A percentile compares a stretch with the other conserved stretches of the same genome.
phyloP scores from a whole-genome alignment of 768 basidiomycete genomes.

The Tulasnella sp. region DNA sequence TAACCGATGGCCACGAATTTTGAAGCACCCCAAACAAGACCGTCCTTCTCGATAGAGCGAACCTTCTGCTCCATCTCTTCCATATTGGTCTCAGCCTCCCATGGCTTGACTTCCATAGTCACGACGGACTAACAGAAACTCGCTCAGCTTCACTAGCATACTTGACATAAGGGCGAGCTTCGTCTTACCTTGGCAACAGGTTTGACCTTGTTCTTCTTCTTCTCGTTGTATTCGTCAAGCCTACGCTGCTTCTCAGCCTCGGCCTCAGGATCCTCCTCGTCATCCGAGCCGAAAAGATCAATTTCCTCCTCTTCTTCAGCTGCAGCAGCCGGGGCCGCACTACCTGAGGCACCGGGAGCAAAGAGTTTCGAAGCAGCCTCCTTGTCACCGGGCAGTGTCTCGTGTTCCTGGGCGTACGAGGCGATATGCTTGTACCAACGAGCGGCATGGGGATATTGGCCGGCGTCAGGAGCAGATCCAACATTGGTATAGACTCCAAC shows the following conservation, averaged over 20 bases:
- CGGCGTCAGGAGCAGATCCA: conserved; percentile 58
- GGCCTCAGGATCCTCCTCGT: conserved; percentile 78
- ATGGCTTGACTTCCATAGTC: conserved; percentile 96
- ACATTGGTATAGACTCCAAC: conserved; percentile 86
- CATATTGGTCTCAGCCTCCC: conserved; percentile 99
- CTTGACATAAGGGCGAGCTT: not conserved
- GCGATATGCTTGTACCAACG: conserved; percentile 96
- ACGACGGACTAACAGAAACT: conserved; percentile 76
- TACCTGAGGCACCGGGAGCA: conserved; percentile 44
- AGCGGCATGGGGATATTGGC: conserved; percentile 65
- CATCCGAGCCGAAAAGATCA: conserved; percentile 84
- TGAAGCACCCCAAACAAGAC: conserved; percentile 93
- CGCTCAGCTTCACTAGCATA: not conserved
- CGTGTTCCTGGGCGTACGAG: conserved; percentile 77
- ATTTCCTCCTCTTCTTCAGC: conserved; percentile 69
- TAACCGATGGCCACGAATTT: conserved; percentile 91
- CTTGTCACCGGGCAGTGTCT: conserved; percentile 78
- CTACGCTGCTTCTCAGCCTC: conserved; percentile 67
- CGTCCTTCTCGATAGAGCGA: conserved; percentile 80
- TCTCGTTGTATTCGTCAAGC: conserved; percentile 68
- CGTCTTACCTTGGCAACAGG: conserved; percentile 71
- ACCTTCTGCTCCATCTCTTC: conserved; percentile 74
- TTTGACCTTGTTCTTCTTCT: conserved; percentile 90
- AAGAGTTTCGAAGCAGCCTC: conserved; percentile 72
- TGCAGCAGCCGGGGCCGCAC: conserved; percentile 44